Conservation (phyloP, 768 basidiomycete genomes). For the Trametes punicea region DNA sequence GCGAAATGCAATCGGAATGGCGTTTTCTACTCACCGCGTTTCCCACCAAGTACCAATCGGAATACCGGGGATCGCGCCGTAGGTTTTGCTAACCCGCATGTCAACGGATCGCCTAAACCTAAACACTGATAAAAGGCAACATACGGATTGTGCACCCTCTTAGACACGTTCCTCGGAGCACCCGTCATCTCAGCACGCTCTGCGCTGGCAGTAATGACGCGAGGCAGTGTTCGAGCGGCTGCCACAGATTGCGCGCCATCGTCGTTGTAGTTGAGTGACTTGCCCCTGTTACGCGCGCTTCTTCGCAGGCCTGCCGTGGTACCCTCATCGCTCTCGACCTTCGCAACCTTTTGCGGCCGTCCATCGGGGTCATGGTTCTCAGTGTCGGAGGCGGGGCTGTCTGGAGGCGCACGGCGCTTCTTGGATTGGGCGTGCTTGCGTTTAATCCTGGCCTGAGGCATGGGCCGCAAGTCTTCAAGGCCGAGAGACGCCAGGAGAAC, state of each 20-base stretch:
- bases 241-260: constrained; percentile 34
- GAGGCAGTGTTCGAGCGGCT: constrained; percentile 7
- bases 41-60: constrained; percentile 84
- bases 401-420: constrained; percentile 26
- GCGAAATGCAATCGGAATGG: too few species aligned
- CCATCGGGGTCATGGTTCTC: constrained; percentile 26
- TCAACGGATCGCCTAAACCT: neutral
- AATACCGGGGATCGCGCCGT: constrained; percentile 77
- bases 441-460: constrained; percentile 36
- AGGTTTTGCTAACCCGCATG: constrained; percentile 54
- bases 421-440: constrained; percentile 2
- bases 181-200: constrained; percentile 24
- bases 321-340: constrained; percentile 8
- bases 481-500: constrained; percentile 41
- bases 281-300: constrained; percentile 64
- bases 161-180: constrained; percentile 27
- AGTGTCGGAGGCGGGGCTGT: constrained; percentile 29
- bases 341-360: constrained; percentile 18
- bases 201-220: constrained; percentile 13
- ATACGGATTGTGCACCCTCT: constrained; percentile 49
- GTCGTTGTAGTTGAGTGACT: constrained; percentile 50
- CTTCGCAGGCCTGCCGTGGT: constrained; percentile 45
- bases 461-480: constrained; percentile 41
- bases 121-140: constrained; percentile 21
- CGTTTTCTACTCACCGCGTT: too few species aligned